Percentiles rank a stretch among this genome's conserved stretches.
These are phyloP conservation scores for Opeltia flavorubescens DNA, from an alignment of 495 filamentous ascomycete species.

Conservation along the genomic window DNA sequence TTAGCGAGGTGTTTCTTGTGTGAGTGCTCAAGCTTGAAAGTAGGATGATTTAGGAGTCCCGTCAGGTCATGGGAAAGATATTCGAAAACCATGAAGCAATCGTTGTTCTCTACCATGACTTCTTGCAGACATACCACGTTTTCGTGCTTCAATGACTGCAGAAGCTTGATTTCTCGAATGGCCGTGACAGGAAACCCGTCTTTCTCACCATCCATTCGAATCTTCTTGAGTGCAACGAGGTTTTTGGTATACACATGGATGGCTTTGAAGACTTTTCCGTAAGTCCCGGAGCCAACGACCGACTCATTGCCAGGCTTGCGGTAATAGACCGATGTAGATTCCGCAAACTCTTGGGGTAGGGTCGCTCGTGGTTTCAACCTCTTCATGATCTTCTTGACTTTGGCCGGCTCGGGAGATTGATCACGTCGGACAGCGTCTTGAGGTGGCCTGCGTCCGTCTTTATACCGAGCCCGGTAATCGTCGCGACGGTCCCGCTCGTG, in stretches of 20 bases:
- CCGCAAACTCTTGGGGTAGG: conserved; percentile 53
- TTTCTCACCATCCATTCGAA: conserved; percentile 91
- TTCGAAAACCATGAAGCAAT: conserved; percentile 99
- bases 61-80: conserved; percentile 93
- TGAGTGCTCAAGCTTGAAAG: conserved; percentile 67
- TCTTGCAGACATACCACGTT: conserved; percentile 84
- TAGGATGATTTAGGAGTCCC: conserved; percentile 81
- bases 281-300: conserved; percentile 84
- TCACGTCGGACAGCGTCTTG: conserved; percentile 15
- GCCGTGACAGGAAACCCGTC: conserved; percentile 97
- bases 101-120: conserved; percentile 97
- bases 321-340: conserved; percentile 77
- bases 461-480: conserved; percentile 26
- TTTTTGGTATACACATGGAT: conserved; percentile 74
- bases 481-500: conserved; percentile 19
- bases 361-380: conserved; percentile 57
- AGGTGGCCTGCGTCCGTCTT: conserved; percentile 20
- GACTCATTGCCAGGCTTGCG: conserved; percentile 90
- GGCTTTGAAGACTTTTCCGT: conserved; percentile 98
- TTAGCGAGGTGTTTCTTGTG: conserved; percentile 91
- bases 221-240: conserved; percentile 83
- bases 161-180: conserved; percentile 88
- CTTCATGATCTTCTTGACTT: conserved; percentile 55
- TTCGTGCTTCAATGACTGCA: conserved; percentile 80
- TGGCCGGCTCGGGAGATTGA: conserved; percentile 31